Conservation (phyloP, 495 filamentous ascomycete genomes). For the Trichoderma asperelloides region DNA sequence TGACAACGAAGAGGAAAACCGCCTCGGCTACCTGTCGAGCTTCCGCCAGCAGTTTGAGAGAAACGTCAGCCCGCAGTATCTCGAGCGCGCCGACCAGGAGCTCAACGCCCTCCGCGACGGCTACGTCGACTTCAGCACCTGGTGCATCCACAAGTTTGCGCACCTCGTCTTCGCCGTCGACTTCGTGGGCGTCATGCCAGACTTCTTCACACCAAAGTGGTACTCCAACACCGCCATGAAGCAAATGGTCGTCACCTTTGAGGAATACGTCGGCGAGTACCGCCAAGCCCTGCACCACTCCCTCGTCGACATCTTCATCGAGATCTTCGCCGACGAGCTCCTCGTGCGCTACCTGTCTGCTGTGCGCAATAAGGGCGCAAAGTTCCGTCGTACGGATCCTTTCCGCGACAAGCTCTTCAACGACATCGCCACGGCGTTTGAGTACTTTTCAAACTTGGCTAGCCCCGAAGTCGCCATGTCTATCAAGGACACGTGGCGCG, state of each 20-base stretch:
- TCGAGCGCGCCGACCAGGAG: constrained; percentile 60
- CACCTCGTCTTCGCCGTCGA: constrained; percentile 78
- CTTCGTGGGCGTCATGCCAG: constrained; percentile 67
- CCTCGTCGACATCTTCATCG: constrained; percentile 78
- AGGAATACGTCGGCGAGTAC: constrained; percentile 89
- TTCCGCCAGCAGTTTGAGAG: constrained; percentile 73
- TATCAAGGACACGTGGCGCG: constrained; percentile 86
- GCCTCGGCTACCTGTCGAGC: constrained; percentile 65
- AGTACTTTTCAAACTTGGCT: constrained; percentile 53
- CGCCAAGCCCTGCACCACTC: constrained; percentile 68
- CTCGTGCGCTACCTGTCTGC: constrained; percentile 76
- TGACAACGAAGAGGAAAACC: constrained; percentile 64
- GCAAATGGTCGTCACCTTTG: constrained; percentile 83
- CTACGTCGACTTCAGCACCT: constrained; percentile 86
- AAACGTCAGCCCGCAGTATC: constrained; percentile 72
- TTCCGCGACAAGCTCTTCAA: constrained; percentile 86
- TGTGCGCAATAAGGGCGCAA: constrained; percentile 82
- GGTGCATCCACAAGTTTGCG: constrained; percentile 79
- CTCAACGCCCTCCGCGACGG: constrained; percentile 70
- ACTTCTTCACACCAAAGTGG: constrained; percentile 88
- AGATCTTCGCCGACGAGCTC: constrained; percentile 85
- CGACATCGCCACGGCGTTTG: constrained; percentile 77
- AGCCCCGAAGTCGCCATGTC: constrained; percentile 39
- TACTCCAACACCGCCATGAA: constrained; percentile 74
- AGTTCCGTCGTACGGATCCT: constrained; percentile 74